A percentile compares a stretch with the other conserved stretches of the same genome.
Conservation (phyloP, 352 stramenopile genomes). For the Phytopythium aichiense region DNA sequence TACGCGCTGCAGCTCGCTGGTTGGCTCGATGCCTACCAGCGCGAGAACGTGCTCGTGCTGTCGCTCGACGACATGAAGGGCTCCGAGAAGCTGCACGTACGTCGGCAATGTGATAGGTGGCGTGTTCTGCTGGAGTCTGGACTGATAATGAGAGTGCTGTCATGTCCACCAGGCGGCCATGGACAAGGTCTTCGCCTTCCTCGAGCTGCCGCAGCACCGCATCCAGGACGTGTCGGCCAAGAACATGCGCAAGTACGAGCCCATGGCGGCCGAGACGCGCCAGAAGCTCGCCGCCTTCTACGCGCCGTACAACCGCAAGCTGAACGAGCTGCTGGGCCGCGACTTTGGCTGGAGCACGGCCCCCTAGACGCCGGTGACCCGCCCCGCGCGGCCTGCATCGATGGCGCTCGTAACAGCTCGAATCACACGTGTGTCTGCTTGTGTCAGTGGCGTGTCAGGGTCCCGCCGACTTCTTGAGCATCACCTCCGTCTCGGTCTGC, state of each 20-base stretch:
- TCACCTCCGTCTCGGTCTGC: slow-evolving; percentile 59
- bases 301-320: slow-evolving; percentile 77
- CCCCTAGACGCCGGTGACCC: not conserved
- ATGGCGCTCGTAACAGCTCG: not conserved
- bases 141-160: slow-evolving; percentile 8
- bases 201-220: slow-evolving; percentile 76
- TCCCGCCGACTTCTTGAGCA: slow-evolving; percentile 37
- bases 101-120: slow-evolving; percentile 7
- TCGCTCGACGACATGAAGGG: slow-evolving; percentile 93
- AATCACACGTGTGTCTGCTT: slow-evolving; percentile 9
- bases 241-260: slow-evolving; percentile 86
- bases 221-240: slow-evolving; percentile 83
- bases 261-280: slow-evolving; percentile 46
- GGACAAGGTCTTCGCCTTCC: slow-evolving; percentile 79
- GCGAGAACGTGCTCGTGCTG: slow-evolving; percentile 90
- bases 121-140: not conserved
- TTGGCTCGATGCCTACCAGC: slow-evolving; percentile 90
- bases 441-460: slow-evolving; percentile 5
- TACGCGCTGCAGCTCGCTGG: slow-evolving; percentile 93
- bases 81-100: slow-evolving; percentile 50
- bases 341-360: slow-evolving; percentile 53
- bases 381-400: not conserved
- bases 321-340: slow-evolving; percentile 59
- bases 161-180: slow-evolving; percentile 46
- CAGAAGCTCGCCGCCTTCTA: slow-evolving; percentile 74